Conservation (phyloP, 2,329 filamentous ascomycete species). For the Calonectria pseudoturangicola region DNA sequence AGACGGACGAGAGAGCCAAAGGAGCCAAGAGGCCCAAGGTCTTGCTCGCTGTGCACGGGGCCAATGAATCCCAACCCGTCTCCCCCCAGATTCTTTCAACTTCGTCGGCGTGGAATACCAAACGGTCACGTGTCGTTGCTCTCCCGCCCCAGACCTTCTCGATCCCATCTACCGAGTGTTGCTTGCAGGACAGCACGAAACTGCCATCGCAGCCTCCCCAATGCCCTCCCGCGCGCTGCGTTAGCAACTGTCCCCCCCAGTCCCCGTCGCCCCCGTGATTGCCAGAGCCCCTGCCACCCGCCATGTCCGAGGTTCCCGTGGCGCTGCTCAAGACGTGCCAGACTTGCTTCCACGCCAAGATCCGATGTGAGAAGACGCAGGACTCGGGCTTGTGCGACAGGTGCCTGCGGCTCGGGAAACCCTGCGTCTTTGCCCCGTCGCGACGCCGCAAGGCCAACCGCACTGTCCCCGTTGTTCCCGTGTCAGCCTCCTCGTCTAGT, state of each 20-base stretch:
- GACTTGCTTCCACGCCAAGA: slow-evolving; percentile 60
- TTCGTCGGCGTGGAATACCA: slow-evolving; percentile 5
- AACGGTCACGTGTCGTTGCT: slow-evolving; percentile 19
- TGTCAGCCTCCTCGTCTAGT: slow-evolving; percentile 15
- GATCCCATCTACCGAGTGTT: not conserved
- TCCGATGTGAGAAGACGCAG: slow-evolving; percentile 59
- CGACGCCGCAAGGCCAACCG: slow-evolving; percentile 52
- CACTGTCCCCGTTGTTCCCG: slow-evolving; percentile 34
- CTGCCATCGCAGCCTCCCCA: slow-evolving; percentile 11
- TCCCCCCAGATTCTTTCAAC: slow-evolving; percentile 5
- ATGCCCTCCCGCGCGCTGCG: slow-evolving; percentile 13
- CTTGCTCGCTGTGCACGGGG: slow-evolving; percentile 11
- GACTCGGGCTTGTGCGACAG: slow-evolving; percentile 58
- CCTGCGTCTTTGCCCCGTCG: slow-evolving; percentile 57
- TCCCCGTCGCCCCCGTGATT: slow-evolving; percentile 4
- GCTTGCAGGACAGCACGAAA: not conserved
- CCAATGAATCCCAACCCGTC: slow-evolving; percentile 9
- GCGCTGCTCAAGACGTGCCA: slow-evolving; percentile 58
- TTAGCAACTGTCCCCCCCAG: slow-evolving; percentile 1
- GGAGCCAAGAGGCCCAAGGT: slow-evolving; percentile 1
- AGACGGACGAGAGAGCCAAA: slow-evolving; percentile 11
- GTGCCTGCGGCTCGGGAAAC: slow-evolving; percentile 58
- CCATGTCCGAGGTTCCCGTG: slow-evolving; percentile 36
- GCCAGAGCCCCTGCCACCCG: slow-evolving; percentile 23
- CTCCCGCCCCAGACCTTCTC: not conserved